phyloP scores from a whole-genome alignment of 345 rosid genomes.

The Citrus unshiu region DNA sequence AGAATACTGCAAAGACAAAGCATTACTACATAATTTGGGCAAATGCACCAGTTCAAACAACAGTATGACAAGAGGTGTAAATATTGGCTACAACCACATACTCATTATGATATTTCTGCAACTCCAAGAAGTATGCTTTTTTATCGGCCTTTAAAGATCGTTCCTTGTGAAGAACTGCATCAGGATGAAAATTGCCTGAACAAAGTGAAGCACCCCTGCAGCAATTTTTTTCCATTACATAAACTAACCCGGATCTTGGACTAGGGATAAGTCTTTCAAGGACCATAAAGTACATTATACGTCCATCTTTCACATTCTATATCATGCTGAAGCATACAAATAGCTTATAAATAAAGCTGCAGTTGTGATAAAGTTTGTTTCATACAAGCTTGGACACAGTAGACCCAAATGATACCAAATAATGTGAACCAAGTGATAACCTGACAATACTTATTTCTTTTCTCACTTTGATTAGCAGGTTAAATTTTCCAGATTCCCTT shows the following conservation, averaged over 20 bases:
- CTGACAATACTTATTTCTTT: neutral
- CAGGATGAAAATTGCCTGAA: conserved; percentile 82
- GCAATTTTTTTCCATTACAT: conserved; percentile 33
- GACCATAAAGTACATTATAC: neutral
- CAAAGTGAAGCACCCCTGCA: conserved; percentile 81
- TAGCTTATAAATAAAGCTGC: neutral
- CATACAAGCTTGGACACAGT: neutral
- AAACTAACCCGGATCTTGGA: conserved; percentile 15
- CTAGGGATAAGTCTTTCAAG: neutral
- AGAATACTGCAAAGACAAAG: conserved; percentile 57
- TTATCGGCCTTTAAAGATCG: conserved; percentile 45
- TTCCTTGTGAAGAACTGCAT: conserved; percentile 56
- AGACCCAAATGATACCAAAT: neutral
- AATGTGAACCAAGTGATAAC: neutral
- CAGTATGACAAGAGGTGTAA: neutral
- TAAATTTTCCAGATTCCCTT: neutral
- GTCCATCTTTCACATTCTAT: neutral
- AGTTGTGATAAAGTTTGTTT: neutral
- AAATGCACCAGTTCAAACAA: conserved; percentile 6
- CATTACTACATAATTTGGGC: conserved; percentile 17
- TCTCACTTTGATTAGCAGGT: neutral
- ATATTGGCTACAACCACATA: conserved; percentile 34
- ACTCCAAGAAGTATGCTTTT: conserved; percentile 49
- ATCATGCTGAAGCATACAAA: neutral
- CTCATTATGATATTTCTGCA: conserved; percentile 78